Base-by-base conservation (phyloP, 305 asterid genomes). In the Solanum chacoense region DNA sequence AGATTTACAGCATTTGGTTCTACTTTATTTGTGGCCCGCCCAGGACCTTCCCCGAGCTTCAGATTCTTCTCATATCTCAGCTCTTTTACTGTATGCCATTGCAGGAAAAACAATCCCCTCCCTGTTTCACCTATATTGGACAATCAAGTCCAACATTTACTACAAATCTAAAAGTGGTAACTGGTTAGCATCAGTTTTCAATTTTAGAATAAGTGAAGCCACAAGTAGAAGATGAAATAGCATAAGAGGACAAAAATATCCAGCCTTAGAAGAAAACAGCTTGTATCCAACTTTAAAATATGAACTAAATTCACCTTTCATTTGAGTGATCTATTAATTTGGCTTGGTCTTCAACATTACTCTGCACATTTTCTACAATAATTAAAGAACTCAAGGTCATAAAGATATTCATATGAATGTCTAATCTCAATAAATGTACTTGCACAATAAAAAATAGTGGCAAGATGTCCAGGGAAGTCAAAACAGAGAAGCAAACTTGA, bases 241-340 rank as follows among this genome's bases (percentile, higher is more conserved):
- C 38, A 6, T 26, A 79, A 42, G 55, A 81, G 71, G 28, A 42
- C 40, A 81, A 81, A 73, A 45, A 29, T 45, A 18, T 81, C 40
- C 72, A 81, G 72, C 29, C 72, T 81, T 81, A 45, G n/a, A 83
- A 29, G 28, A 3, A 83, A 78, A 83, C n/a, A 22, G 34, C 24
- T 11, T 40, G 40, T 32, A 87, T 80, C 79, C 83, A 79, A 79
- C 45, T 20, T 38, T 7, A 40, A 88, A 37, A 87, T 50, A 88
- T 88, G 88, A 93, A 92, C 86, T 89, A 91, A 91, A 91, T 89
- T 93, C 93, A 93, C 92, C 91, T 97, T 93, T 94, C 93, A 92
- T 93, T 92, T 63, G 92, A 77, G 87, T 50, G 87, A 71, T 71
- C 90, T 69, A 35, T 85, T 18, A 89, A 85, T 81, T 85, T 94